phyloP scores from a whole-genome alignment of 148 eudicot species.

The Limonium bicolor region DNA sequence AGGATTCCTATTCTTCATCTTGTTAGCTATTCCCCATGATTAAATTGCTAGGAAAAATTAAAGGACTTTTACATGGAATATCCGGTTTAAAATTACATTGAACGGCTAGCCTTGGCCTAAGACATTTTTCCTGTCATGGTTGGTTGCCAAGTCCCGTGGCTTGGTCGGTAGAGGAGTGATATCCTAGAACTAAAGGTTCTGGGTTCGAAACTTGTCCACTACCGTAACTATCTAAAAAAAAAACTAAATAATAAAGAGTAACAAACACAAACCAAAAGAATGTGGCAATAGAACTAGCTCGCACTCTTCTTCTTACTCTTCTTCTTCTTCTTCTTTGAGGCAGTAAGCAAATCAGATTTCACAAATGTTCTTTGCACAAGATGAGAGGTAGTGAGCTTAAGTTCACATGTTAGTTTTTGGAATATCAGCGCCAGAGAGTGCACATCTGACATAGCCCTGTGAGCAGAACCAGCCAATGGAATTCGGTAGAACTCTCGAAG shows the following conservation, averaged over 20 bases:
- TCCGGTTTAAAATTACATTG: no score
- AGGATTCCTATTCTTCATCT: no score
- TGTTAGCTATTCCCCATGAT: no score
- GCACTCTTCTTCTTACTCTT: constrained; percentile 44
- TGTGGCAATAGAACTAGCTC: constrained; percentile 14
- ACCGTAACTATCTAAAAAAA: no score
- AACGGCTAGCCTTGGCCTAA: no score
- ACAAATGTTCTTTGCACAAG: constrained; percentile 40
- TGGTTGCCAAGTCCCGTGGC: neutral
- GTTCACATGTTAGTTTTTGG: constrained; percentile 40
- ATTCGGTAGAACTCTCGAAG: constrained; percentile 48
- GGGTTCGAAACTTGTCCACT: no score
- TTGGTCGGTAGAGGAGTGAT: no score
- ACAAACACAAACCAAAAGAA: no score
- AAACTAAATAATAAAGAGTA: no score
- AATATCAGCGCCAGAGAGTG: constrained; percentile 30
- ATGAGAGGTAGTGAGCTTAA: constrained; percentile 33
- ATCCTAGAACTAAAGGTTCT: no score
- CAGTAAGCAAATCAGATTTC: constrained; percentile 15
- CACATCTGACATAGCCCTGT: constrained; percentile 82
- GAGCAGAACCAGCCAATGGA: constrained; percentile 38
- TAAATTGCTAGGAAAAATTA: no score
- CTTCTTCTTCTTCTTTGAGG: constrained; percentile 17
- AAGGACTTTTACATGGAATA: no score
- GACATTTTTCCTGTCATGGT: neutral